These are phyloP conservation scores for Trichaptum fuscoviolaceum DNA, from an alignment of 768 basidiomycete genomes.

Conservation along the genomic window DNA sequence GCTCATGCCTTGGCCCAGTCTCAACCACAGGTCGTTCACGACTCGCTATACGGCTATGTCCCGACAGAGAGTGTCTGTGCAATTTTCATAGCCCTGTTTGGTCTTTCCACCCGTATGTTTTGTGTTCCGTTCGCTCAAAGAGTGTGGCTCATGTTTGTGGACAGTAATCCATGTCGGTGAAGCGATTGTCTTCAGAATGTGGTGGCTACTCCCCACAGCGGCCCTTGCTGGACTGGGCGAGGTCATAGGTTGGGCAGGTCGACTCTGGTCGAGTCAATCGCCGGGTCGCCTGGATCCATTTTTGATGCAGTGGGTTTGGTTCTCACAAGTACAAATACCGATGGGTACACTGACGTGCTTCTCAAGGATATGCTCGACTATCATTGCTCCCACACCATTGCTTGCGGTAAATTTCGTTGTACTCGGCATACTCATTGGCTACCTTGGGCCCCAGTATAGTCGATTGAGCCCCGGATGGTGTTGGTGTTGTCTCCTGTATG, in stretches of 20 bases:
- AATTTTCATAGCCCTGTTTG: constrained; percentile 36
- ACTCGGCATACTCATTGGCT: constrained; percentile 14
- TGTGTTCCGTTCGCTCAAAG: not conserved
- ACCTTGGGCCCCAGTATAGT: constrained; percentile 18
- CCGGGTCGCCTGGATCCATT: constrained; percentile 24
- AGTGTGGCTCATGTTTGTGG: not conserved
- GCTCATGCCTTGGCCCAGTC: not conserved
- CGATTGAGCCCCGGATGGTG: constrained; percentile 13
- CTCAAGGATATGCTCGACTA: constrained; percentile 26
- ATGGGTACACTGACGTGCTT: not conserved
- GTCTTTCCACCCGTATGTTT: constrained; percentile 32
- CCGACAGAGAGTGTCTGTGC: constrained; percentile 34
- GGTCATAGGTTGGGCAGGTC: constrained; percentile 48
- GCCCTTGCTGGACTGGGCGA: constrained; percentile 45
- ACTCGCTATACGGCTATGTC: constrained; percentile 35
- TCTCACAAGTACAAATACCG: not conserved
- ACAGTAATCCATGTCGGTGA: constrained; percentile 44
- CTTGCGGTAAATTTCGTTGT: constrained; percentile 17
- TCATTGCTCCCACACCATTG: constrained; percentile 21
- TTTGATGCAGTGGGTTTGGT: constrained; percentile 36
- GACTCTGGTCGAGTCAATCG: constrained; percentile 43
- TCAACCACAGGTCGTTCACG: constrained; percentile 3
- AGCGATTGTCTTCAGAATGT: constrained; percentile 37
- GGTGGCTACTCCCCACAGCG: constrained; percentile 50
- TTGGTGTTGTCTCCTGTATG: constrained; percentile 3